Conservation (phyloP, 2,329 filamentous ascomycete genomes). For the Amylocarpus encephaloides region DNA sequence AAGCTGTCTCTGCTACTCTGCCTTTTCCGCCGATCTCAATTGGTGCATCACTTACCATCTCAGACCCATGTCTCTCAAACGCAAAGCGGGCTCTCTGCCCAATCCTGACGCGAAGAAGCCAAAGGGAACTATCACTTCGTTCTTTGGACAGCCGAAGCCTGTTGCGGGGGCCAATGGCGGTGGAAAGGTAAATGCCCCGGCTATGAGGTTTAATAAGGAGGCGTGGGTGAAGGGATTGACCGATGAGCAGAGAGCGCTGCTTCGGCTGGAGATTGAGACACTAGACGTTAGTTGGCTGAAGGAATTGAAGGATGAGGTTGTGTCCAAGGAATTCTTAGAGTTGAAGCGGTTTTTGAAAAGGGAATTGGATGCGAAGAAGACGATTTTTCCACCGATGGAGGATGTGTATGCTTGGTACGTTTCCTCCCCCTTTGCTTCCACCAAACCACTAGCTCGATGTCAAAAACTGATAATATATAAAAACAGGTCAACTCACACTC, state of each 20-base stretch:
- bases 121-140: conserved; percentile 77
- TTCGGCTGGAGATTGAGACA: conserved; percentile 87
- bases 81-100: conserved; percentile 44
- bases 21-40: conserved; percentile 5
- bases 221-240: conserved; percentile 81
- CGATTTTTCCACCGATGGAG: conserved; percentile 77
- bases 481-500: conserved; percentile 83
- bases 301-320: conserved; percentile 79
- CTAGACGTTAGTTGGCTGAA: conserved; percentile 88
- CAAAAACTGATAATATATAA: too few relatives aligned
- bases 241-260: conserved; percentile 71
- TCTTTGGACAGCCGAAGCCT: conserved; percentile 62
- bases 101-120: conserved; percentile 59
- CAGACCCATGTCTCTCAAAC: conserved; percentile 47
- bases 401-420: conserved; percentile 92
- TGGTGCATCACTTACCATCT: background rate
- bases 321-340: conserved; percentile 72
- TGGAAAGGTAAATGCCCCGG: conserved; percentile 31
- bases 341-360: conserved; percentile 81
- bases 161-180: conserved; percentile 30
- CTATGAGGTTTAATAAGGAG: conserved; percentile 71
- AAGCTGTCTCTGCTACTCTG: conserved; percentile 21
- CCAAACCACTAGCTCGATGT: too few relatives aligned
- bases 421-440: too few relatives aligned
- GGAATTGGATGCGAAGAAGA: conserved; percentile 67